These are phyloP conservation scores for Aspergillus oerlinghausenensis DNA, from an alignment of 2,329 filamentous ascomycete species.

Conservation along the genomic window DNA sequence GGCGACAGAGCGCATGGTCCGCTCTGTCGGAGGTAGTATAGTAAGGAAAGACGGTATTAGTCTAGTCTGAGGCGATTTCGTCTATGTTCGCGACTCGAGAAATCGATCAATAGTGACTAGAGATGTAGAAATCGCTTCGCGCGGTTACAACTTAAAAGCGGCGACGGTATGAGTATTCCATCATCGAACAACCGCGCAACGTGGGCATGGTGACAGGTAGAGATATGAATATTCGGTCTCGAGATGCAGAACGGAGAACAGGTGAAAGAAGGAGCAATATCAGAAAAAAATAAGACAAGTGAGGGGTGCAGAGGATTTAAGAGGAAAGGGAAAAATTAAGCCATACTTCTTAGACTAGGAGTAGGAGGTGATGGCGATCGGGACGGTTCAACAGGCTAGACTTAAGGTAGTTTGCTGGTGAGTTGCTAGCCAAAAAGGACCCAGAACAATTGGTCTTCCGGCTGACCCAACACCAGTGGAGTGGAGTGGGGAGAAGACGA, in stretches of 20 bases:
- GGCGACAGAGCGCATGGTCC: background rate
- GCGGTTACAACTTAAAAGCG: slow-evolving; percentile 5
- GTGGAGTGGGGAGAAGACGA: background rate
- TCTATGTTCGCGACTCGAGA: background rate
- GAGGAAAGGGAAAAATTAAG: background rate
- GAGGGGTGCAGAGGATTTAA: background rate
- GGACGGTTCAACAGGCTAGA: background rate
- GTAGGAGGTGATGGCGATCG: background rate
- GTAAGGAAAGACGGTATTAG: background rate
- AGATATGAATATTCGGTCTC: background rate
- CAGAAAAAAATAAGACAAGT: background rate
- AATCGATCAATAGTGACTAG: background rate
- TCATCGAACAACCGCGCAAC: slow-evolving; percentile 14
- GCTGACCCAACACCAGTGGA: background rate
- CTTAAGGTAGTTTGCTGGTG: background rate
- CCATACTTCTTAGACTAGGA: background rate
- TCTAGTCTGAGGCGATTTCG: background rate
- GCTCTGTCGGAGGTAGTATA: background rate
- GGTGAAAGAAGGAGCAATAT: background rate
- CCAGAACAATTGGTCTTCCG: background rate
- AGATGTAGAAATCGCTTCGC: background rate
- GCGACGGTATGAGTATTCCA: slow-evolving; percentile 11
- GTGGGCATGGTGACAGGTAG: slow-evolving; percentile 11
- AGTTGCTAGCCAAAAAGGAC: background rate
- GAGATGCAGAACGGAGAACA: background rate